A percentile compares a stretch with the other conserved stretches of the same genome.
Conservation (phyloP, 345 rosid genomes). For the Salix exigua region DNA sequence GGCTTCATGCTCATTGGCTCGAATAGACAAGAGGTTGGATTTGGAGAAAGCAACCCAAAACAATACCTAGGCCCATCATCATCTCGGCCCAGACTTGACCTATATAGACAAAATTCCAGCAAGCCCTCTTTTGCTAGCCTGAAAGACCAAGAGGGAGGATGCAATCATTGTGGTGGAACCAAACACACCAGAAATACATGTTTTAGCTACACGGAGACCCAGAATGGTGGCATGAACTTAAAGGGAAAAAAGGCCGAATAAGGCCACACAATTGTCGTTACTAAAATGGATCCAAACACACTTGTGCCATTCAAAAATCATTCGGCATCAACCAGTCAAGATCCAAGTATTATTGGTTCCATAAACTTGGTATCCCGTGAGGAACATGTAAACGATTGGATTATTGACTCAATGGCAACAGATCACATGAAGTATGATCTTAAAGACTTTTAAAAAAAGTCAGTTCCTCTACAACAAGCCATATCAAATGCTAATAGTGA, state of each 20-base stretch:
- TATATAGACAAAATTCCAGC: not conserved
- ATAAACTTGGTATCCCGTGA: not conserved
- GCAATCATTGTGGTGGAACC: not conserved
- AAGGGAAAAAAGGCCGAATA: rapidly evolving
- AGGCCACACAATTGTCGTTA: not conserved
- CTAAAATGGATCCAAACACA: not conserved
- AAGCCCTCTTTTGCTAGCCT: rapidly evolving
- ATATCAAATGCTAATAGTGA: not conserved
- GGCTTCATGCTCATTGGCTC: not conserved
- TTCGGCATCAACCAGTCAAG: too few relatives aligned
- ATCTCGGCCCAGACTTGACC: not conserved
- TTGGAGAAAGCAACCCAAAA: rapidly evolving
- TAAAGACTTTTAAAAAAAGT: not conserved
- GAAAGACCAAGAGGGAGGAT: rapidly evolving
- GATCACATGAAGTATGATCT: not conserved
- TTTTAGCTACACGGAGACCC: too few relatives aligned
- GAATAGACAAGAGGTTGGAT: not conserved
- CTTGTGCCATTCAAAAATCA: not conserved
- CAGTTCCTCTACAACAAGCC: rapidly evolving
- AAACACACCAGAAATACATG: not conserved
- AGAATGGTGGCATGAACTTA: not conserved
- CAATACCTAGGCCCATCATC: not conserved
- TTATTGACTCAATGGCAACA: not conserved
- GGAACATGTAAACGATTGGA: not conserved
- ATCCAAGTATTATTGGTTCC: not conserved